Evolutionary conservation across 495 filamentous ascomycete genomes (phyloP).

Genomic region (Geoglossum glabrum): DNA sequence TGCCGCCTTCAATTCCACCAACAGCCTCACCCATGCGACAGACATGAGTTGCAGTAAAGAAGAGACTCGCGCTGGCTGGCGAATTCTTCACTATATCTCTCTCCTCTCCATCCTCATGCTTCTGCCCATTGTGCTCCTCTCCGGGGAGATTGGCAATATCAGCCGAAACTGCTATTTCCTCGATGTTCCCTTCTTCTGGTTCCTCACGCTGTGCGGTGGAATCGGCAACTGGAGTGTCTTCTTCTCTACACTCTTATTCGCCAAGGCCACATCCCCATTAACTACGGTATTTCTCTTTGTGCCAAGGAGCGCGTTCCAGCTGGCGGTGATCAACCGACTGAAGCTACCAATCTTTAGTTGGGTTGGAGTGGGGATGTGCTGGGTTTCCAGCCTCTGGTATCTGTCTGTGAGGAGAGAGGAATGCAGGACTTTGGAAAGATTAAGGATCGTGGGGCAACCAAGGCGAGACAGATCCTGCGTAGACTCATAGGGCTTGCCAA

Average conservation of each 20-base stretch:
- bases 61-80: conserved; percentile 25
- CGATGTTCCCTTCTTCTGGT: conserved; percentile 29
- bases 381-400: conserved; percentile 28
- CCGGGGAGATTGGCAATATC: conserved; percentile 26
- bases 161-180: conserved; percentile 29
- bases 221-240: conserved; percentile 22
- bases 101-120: conserved; percentile 25
- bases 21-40: neutral
- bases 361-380: conserved; percentile 27
- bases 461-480: neutral
- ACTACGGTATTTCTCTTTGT: conserved; percentile 21
- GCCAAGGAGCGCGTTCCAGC: conserved; percentile 20
- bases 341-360: conserved; percentile 19
- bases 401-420: conserved; percentile 21
- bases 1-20: conserved; percentile 4
- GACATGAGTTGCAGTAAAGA: conserved; percentile 12
- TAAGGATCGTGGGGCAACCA: conserved; percentile 10
- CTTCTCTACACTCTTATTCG: conserved; percentile 19
- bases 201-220: conserved; percentile 19
- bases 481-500: neutral
- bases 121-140: conserved; percentile 25
- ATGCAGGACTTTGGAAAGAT: conserved; percentile 10
- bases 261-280: conserved; percentile 23
- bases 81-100: conserved; percentile 28
- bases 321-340: conserved; percentile 19